These are phyloP conservation scores for Yamadazyma diospyri DNA, from an alignment of 1,139 yeast genomes.

Conservation along the genomic window DNA sequence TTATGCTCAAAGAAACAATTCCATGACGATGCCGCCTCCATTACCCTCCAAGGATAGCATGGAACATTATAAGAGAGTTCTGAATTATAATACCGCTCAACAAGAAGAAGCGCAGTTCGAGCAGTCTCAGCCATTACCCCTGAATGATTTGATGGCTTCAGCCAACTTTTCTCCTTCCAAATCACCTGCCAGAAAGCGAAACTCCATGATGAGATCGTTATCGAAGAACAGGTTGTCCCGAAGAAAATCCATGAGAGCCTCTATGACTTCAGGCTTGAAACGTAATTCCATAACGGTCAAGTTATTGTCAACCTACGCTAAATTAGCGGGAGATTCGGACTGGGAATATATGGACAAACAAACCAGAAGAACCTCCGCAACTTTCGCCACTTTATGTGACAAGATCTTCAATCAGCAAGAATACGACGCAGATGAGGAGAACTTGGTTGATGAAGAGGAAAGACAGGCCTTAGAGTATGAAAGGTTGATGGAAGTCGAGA, in stretches of 20 bases:
- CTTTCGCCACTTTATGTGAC: slow-evolving; percentile 74
- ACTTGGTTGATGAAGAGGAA: slow-evolving; percentile 48
- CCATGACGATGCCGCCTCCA: slow-evolving; percentile 35
- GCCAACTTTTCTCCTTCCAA: slow-evolving; percentile 22
- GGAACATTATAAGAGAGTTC: slow-evolving; percentile 16
- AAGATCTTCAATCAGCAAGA: slow-evolving; percentile 61
- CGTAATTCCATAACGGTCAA: slow-evolving; percentile 71
- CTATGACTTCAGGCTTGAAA: slow-evolving; percentile 47
- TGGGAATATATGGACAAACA: slow-evolving; percentile 73
- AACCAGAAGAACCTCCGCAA: slow-evolving; percentile 72
- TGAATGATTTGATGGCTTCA: slow-evolving; percentile 24
- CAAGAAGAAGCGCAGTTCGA: slow-evolving; percentile 1
- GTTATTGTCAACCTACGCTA: slow-evolving; percentile 67
- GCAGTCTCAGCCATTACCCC: neutral
- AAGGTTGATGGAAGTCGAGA: slow-evolving; percentile 47
- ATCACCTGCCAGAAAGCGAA: slow-evolving; percentile 23
- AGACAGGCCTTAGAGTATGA: slow-evolving; percentile 46
- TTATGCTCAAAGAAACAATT: slow-evolving; percentile 32
- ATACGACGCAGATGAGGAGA: slow-evolving; percentile 57
- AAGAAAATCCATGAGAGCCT: slow-evolving; percentile 39
- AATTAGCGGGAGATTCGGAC: slow-evolving; percentile 61
- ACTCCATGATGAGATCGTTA: slow-evolving; percentile 27
- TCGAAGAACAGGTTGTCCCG: slow-evolving; percentile 34
- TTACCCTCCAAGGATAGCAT: slow-evolving; percentile 40
- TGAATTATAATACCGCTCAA: slow-evolving; percentile 11